Base-by-base conservation (phyloP, 768 basidiomycete species). In the Russula dissimulans region DNA sequence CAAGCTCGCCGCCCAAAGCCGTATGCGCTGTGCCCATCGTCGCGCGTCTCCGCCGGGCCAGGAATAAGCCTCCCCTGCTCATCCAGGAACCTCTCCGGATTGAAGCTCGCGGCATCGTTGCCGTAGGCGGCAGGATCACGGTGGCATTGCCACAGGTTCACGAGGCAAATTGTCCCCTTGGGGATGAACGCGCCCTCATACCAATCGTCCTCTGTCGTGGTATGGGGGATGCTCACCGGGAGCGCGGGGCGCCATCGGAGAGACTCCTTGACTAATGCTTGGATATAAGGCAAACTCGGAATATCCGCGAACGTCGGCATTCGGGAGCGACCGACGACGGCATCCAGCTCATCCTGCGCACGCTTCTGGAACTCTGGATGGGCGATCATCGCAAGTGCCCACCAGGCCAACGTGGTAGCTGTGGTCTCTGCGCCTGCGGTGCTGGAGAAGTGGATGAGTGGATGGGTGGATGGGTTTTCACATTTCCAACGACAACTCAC, bases 101-200 rank as follows among this genome's bases (percentile, higher is more conserved):
- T 43, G 63, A 69, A 69, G 9, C 17, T 48, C 2, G 60, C 43
- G 5, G 62, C 60, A 60, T 67, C 65, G 11, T 52, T 26, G 29
- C 59, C 63, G 36, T 59, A 67, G 2, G 47, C 9, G 12, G 38
- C 52, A n/a, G 54, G 26, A 36, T 59, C 44, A 6, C 47, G 39
- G 18, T 58, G 39, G 38, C 44, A 31, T 14, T 48, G 49, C 56
- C 65, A 61, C 11, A 57, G 41, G 38, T 73, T 73, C 7, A 62
- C 66, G 22, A 74, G 56, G 36, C 74, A 65, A 4, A 72, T 65
- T 0, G 73, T 72, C 12, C 73, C 74, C 39, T 67, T 70, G 1
- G 75, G 74, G 29, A 77, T 74, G 52, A 68, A 61, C 56, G 50
- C 49, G 14, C 41, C 56, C 22, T 57, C 47, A 42, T 57, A 57